Conservation (phyloP, 345 rosid species). For the Linum trigynum region DNA sequence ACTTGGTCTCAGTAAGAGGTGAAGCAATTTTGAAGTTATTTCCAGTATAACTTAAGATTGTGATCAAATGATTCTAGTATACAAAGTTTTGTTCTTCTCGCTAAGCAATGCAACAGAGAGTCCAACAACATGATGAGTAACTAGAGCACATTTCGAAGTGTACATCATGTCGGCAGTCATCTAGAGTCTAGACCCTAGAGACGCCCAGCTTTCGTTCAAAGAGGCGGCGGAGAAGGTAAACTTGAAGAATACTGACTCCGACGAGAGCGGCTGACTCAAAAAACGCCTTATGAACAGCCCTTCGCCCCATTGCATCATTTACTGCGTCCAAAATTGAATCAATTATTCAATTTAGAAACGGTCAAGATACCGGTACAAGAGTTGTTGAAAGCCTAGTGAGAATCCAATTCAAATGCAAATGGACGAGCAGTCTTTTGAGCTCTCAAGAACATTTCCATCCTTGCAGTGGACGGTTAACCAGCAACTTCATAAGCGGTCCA, state of each 20-base stretch:
- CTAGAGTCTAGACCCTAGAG: slow-evolving; percentile 41
- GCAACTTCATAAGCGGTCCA: too few species aligned
- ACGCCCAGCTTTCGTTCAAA: slow-evolving; percentile 59
- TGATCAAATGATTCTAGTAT: neutral
- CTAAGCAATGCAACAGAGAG: neutral
- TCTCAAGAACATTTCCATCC: neutral
- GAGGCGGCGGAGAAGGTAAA: slow-evolving; percentile 54
- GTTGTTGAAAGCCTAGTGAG: too few species aligned
- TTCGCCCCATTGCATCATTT: slow-evolving; percentile 48
- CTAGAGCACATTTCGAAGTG: too few species aligned
- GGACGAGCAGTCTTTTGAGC: neutral
- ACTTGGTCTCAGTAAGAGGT: too few species aligned
- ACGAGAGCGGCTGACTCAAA: slow-evolving; percentile 55
- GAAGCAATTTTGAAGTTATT: neutral
- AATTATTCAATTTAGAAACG: slow-evolving; percentile 1
- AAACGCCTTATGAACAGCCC: slow-evolving; percentile 59
- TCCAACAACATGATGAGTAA: neutral
- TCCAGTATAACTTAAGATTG: neutral
- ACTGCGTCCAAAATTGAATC: slow-evolving; percentile 32
- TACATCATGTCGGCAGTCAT: neutral
- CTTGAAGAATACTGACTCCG: slow-evolving; percentile 52
- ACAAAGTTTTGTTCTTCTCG: neutral
- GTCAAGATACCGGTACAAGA: neutral
- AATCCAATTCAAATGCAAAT: neutral
- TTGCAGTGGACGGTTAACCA: too few species aligned